Evolutionary conservation across 176 grass and related monocot species (phyloP).

Genomic region (Oryza meyeriana): DNA sequence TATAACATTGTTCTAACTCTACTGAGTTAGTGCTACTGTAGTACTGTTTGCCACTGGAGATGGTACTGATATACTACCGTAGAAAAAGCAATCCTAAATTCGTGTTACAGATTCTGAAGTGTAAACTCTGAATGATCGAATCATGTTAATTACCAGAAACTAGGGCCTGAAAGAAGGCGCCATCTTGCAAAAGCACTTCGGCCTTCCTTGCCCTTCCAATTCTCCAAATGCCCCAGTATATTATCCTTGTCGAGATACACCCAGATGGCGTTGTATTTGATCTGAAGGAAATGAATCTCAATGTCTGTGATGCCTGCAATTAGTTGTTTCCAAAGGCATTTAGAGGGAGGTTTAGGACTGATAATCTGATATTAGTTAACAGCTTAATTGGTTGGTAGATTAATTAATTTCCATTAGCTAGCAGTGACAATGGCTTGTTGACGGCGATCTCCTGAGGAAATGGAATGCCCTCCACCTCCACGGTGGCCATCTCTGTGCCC

Average conservation of each 20-base stretch:
- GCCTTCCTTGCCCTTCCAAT: conserved; percentile 59
- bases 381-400: background rate
- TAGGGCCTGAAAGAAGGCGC: conserved; percentile 59
- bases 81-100: no score
- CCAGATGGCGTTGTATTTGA: conserved; percentile 83
- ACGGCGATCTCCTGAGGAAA: conserved; percentile 33
- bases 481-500: conserved; percentile 19
- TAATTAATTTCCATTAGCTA: conserved; percentile 2
- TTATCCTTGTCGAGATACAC: conserved; percentile 57
- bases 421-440: conserved; percentile 22
- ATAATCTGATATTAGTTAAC: background rate
- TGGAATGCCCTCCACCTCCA: conserved; percentile 35
- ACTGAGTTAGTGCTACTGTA: no score
- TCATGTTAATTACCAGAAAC: conserved; percentile 39
- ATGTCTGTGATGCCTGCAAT: conserved; percentile 81
- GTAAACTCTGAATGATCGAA: background rate
- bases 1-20: no score
- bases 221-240: conserved; percentile 27
- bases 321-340: background rate
- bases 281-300: conserved; percentile 93
- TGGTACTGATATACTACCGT: background rate
- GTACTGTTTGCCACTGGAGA: no score
- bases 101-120: background rate
- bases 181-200: conserved; percentile 41
- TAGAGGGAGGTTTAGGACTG: background rate